Evolutionary conservation across 495 filamentous ascomycete species (phyloP), one percentile per base, ranked within the genome.

Genomic region (Glonium stellatum): DNA sequence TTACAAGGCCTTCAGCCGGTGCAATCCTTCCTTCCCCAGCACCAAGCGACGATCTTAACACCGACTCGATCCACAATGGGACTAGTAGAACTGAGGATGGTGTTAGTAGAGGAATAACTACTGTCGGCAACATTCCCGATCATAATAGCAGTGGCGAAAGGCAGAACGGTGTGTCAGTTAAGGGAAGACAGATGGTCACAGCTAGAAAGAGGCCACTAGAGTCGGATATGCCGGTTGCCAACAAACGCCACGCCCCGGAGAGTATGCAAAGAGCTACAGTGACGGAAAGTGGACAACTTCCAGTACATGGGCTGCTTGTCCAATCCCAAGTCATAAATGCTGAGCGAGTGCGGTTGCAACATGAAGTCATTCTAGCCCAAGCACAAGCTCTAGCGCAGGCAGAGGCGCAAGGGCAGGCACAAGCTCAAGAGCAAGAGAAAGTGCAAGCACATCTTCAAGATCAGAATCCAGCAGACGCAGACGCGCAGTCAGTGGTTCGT

Each of bases 1-100:
- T 41, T 27, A 42, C 57, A 11, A 27, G 51, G 19, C 65, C 56
- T 23, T 39, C 25, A 34, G 35, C 21, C 21, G 37, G 27, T 42
- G 19, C 35, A 11, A 55, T 67, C 5, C 50, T 67, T 5, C 65
- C 61, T 21, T 67, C 65, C 10, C 65, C 65, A 15, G 27, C 65
- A 5, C 65, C 65, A 9, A 64, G 61, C 39, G 57, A 58, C 10
- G 65, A 67, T 11, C 44, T 56, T 4, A 31, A 10, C n/a, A 37
- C 27, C 8, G 59, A 61, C 15, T 18, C 34, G 6, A 15, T 31
- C 11, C 21, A 37, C 39, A 34, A 22, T 15, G 36, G 13, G 21
- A 37, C 8, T 9, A 13, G 9, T 37, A 1, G 13, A 11, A 44
- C 39, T 44, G 12, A 44, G 12, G 27, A 37, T 31, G n/a, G 23